phyloP scores from a whole-genome alignment of 2,329 filamentous ascomycete genomes.

The Anisogramma anomala region DNA sequence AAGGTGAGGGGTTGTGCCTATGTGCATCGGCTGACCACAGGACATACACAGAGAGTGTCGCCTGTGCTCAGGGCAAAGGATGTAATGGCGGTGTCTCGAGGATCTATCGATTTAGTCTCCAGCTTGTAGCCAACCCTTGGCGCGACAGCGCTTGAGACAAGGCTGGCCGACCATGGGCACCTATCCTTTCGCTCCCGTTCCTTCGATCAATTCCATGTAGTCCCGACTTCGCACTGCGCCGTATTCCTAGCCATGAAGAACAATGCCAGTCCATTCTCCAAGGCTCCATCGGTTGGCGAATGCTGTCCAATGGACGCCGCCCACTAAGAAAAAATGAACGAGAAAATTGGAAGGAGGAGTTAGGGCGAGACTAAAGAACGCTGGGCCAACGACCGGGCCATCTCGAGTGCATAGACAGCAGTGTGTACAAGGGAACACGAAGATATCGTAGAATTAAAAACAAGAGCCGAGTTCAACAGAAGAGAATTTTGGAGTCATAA shows the following conservation, averaged over 20 bases:
- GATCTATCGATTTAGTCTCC: conserved; percentile 4
- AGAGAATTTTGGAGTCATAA: conserved; percentile 1
- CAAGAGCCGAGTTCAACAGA: neutral
- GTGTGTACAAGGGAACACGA: conserved; percentile 9
- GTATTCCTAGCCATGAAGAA: conserved; percentile 3
- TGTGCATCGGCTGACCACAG: too few relatives aligned
- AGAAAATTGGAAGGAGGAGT: neutral
- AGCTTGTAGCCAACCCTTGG: neutral
- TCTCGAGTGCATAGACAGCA: conserved; percentile 7
- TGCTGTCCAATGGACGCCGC: neutral
- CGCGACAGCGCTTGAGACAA: neutral
- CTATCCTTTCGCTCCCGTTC: neutral
- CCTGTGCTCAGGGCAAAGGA: too few relatives aligned
- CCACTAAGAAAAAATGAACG: neutral
- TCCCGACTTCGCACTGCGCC: conserved; percentile 4
- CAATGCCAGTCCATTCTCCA: conserved; percentile 7
- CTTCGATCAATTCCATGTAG: neutral
- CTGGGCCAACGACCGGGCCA: neutral
- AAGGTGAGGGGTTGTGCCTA: too few relatives aligned
- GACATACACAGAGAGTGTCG: too few relatives aligned
- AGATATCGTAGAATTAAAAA: conserved; percentile 4
- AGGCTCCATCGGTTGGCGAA: neutral
- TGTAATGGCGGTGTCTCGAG: too few relatives aligned
- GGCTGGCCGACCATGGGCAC: neutral
- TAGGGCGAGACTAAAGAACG: neutral